Base-by-base conservation (phyloP, 2,329 filamentous ascomycete genomes). In the Chaetomiaceae sp. region DNA sequence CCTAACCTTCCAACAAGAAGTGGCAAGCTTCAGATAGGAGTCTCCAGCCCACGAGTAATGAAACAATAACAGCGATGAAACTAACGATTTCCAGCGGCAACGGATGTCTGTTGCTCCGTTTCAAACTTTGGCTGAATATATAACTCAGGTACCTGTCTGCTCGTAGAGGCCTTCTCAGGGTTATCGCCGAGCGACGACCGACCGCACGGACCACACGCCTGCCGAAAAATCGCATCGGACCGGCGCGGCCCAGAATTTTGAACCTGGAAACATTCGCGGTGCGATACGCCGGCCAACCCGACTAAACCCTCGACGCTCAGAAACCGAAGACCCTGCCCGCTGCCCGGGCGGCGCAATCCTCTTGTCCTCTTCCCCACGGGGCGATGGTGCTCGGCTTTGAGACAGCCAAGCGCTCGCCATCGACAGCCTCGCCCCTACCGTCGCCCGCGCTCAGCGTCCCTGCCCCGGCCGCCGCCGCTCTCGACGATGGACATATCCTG, bases 381-480 rank as follows among this genome's bases (percentile, higher is more conserved):
- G 60, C 58, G 48, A 64, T 64, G 62, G 60, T 61, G 43, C 53
- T 62, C 58, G 62, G 61, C 50, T 59, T 58, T 25, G 56, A 56
- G 47, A 56, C 56, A 43, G 59, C 58, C 57, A 57, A 51, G 49
- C 52, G 48, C 49, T 49, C 36, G 31, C 48, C 55, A 38, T 58
- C 53, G 25, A 55, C 51, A 9, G 46, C 34, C 47, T 51, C 57
- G 54, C 51, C 54, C 25, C 50, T 53, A 46, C 52, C 53, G 51
- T 55, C 56, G 17, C 42, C 39, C 33, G 48, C 38, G 43, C 43
- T 37, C 23, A 36, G 39, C 20, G 34, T 39, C 37, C 11, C 20
- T 23, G 48, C 36, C 38, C 17, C 38, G 19, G 19, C 27, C 8
- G 40, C 55, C 23, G 36, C 54, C 48, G 31, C 51, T 38, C 56